These are phyloP conservation scores for Casaregolazyma suthepensis DNA, from an alignment of 1,139 yeast species.

Conservation along the genomic window DNA sequence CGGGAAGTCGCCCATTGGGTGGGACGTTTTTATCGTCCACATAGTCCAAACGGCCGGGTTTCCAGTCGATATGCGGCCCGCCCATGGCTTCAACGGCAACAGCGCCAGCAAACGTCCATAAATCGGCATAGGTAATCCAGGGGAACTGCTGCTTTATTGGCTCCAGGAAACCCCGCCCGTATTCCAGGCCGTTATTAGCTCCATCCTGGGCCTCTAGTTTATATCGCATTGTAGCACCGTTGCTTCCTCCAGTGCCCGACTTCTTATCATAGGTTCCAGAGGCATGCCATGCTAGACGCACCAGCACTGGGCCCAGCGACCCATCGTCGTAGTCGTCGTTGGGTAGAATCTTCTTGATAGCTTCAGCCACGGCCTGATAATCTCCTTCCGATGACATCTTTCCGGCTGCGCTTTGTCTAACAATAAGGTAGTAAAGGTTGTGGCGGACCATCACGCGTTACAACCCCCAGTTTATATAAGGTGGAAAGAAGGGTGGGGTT, in stretches of 20 bases:
- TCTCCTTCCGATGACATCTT: conserved; percentile 27
- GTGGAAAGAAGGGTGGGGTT: neutral
- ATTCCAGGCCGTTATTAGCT: conserved; percentile 56
- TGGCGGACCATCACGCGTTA: conserved; percentile 10
- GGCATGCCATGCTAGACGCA: conserved; percentile 67
- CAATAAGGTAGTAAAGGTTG: conserved; percentile 1
- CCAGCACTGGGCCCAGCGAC: conserved; percentile 56
- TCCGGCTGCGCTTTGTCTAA: neutral
- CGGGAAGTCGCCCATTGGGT: conserved; percentile 57
- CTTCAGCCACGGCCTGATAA: conserved; percentile 74
- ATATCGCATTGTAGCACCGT: conserved; percentile 62
- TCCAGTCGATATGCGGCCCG: conserved; percentile 55
- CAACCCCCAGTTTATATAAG: conserved; percentile 2
- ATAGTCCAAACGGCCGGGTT: conserved; percentile 58
- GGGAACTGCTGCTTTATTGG: conserved; percentile 52
- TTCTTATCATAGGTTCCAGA: conserved; percentile 56
- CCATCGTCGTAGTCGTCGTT: conserved; percentile 72
- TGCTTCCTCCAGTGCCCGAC: conserved; percentile 58
- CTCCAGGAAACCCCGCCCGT: conserved; percentile 51
- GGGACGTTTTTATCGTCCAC: conserved; percentile 48
- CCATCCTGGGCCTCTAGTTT: conserved; percentile 41
- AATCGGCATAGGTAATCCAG: conserved; percentile 57
- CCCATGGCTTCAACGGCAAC: conserved; percentile 57
- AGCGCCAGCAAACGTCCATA: conserved; percentile 62
- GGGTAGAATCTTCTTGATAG: conserved; percentile 64